These are phyloP conservation scores for Boletus tylopilopsis DNA, from an alignment of 768 basidiomycete species.

Conservation along the genomic window DNA sequence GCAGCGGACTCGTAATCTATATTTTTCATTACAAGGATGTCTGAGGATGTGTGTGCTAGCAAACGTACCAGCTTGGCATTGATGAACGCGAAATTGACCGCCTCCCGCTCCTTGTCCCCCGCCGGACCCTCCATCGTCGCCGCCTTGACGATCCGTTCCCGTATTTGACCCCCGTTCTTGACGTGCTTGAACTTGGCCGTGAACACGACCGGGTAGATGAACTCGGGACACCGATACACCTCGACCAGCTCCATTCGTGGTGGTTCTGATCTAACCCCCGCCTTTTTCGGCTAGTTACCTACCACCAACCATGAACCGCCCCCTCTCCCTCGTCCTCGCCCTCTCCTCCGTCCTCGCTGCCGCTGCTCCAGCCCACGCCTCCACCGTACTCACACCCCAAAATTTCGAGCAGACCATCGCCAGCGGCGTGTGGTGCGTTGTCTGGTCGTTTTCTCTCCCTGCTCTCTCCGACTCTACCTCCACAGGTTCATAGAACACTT, in stretches of 20 bases:
- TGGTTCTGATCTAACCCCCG: conserved; percentile 1
- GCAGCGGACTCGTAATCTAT: conserved; percentile 80
- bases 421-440: conserved; percentile 57
- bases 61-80: conserved; percentile 73
- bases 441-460: neutral
- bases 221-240: conserved; percentile 51
- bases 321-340: conserved; percentile 29
- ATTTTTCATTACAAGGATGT: neutral
- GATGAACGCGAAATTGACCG: conserved; percentile 90
- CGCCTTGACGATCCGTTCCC: conserved; percentile 67
- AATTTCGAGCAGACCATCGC: conserved; percentile 52
- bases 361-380: conserved; percentile 35
- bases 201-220: conserved; percentile 45
- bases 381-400: conserved; percentile 48
- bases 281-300: no score
- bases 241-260: conserved; percentile 48
- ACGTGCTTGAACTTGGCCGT: conserved; percentile 67
- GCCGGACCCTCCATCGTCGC: conserved; percentile 52
- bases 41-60: neutral
- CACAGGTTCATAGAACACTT: conserved; percentile 79
- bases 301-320: neutral
- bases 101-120: conserved; percentile 66
- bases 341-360: conserved; percentile 27
- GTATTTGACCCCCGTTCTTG: conserved; percentile 55
- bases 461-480: neutral